These are phyloP conservation scores for Cystoderma amianthinum DNA, from an alignment of 768 basidiomycete genomes.

Conservation along the genomic window DNA sequence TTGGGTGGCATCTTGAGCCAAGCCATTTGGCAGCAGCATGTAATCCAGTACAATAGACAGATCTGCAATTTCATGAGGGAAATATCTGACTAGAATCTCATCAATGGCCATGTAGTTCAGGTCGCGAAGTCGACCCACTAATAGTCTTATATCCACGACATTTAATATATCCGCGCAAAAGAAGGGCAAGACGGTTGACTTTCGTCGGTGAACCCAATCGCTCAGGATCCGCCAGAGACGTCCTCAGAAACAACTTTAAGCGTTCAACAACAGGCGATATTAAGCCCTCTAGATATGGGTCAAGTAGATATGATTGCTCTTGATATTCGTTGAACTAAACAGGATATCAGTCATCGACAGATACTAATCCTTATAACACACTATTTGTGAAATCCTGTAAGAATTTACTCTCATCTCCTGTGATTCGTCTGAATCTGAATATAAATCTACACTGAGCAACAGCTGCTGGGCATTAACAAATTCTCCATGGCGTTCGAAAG, in stretches of 20 bases:
- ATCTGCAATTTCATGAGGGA: conserved; percentile 87
- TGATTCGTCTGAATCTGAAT: conserved; percentile 29
- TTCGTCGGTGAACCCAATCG: conserved; percentile 25
- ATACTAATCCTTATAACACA: neutral
- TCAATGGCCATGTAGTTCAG: conserved; percentile 1
- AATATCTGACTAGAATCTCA: conserved; percentile 66
- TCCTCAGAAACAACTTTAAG: conserved; percentile 49
- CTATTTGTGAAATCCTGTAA: neutral
- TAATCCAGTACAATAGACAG: conserved; percentile 69
- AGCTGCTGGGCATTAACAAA: conserved; percentile 44
- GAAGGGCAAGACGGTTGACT: conserved; percentile 43
- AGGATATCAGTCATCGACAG: neutral
- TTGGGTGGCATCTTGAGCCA: conserved; percentile 31
- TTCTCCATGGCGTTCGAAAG: conserved; percentile 58
- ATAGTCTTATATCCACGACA: conserved; percentile 88
- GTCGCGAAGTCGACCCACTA: conserved; percentile 44
- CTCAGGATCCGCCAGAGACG: conserved; percentile 22
- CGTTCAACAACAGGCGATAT: conserved; percentile 66
- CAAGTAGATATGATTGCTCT: conserved; percentile 88
- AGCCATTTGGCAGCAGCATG: conserved; percentile 40
- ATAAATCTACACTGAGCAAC: conserved; percentile 44
- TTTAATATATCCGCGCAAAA: conserved; percentile 81
- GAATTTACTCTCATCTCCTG: too few species aligned
- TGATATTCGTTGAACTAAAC: conserved; percentile 81
- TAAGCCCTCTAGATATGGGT: conserved; percentile 80